Evolutionary conservation across 108 stramenopile species (phyloP), one percentile per base, ranked within the genome.

Genomic region (Nitzschia sp.): DNA sequence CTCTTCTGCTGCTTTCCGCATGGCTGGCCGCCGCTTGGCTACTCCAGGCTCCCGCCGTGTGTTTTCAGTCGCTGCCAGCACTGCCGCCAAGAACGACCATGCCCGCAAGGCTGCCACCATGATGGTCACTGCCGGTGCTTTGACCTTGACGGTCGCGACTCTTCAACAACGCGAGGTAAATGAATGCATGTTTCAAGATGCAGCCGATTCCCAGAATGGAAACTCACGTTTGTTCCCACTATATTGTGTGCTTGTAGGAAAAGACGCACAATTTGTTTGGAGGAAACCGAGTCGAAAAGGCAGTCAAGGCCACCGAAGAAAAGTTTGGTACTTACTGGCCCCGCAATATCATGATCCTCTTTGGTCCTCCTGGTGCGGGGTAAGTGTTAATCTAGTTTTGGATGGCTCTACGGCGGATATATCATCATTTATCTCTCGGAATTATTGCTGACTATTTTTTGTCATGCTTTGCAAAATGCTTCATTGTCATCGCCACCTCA

Each of bases 261-360:
- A 77, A 70, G 63, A 77, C 76, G 15, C 59, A 70, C 24, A 77
- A 77, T 35, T 42, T 77, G 17, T 70, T 59, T 29, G 68, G 68
- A 54, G 49, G 49, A 17, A 74, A 67, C 28, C 54, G 38, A 18
- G 66, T 64, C 2, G 74, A 60, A 55, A 68, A 82, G 46, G 80
- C 82, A 11, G 85, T 82, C 51, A 64, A 85, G 68, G 79, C 64
- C 29, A 72, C 79, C 23, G 89, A 95, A 64, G 79, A 87, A 24
- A 92, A 92, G 74, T 95, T 95, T 76, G 88, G 85, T 31, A 79
- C 79, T 26, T 95, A 92, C 84, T 95, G 95, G 95, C 95, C 95
- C 21, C 83, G 95, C 59, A 95, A 95, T 69, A 93, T 95, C 67
- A 78, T 95, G 83, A 82, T 83, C 59, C 66, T 83, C 29, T 86